phyloP scores from a whole-genome alignment of 345 rosid species.

The Mallotus nudiflorus region DNA sequence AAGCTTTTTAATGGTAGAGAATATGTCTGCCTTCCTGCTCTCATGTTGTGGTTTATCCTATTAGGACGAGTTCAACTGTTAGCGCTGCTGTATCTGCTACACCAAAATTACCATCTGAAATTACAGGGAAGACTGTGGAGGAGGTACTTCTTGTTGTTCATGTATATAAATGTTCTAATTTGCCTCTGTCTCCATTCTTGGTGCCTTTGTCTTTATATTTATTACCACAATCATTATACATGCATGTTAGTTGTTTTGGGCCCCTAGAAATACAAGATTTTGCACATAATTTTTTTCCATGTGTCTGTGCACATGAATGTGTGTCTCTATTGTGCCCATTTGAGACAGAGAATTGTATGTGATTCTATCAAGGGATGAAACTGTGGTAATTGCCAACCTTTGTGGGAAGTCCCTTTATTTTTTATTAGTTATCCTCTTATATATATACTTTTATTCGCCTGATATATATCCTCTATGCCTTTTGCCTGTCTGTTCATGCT shows the following conservation, averaged over 20 bases:
- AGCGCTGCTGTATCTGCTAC: constrained; percentile 46
- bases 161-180: neutral
- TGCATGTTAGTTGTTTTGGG: neutral
- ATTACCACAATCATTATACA: neutral
- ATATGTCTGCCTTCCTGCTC: no score
- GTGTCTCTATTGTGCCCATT: neutral
- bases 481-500: neutral
- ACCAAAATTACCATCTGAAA: constrained; percentile 86
- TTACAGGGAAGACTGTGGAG: constrained; percentile 88
- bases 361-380: neutral
- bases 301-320: neutral
- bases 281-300: neutral
- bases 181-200: neutral
- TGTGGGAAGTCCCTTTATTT: neutral
- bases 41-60: constrained; percentile 16
- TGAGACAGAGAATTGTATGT: neutral
- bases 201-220: neutral
- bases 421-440: neutral
- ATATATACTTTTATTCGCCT: neutral
- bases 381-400: neutral
- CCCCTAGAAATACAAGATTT: neutral
- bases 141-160: constrained; percentile 51
- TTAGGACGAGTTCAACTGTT: constrained; percentile 56
- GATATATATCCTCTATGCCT: neutral
- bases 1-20: neutral